Conservation (phyloP, 768 basidiomycete species). For the Mrakia gelida region DNA sequence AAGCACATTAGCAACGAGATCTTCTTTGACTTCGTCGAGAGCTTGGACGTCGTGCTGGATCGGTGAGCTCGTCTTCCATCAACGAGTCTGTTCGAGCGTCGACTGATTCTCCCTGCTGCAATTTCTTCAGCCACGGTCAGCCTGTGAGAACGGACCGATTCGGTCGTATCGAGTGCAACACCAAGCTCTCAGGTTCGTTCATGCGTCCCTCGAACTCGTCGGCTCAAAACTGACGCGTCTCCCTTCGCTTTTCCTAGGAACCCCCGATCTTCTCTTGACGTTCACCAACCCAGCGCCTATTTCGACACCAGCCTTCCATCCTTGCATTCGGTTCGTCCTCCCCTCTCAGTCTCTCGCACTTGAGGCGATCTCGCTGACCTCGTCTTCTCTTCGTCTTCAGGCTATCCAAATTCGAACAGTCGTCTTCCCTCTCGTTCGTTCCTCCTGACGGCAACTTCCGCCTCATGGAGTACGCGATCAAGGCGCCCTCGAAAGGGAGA, state of each 20-base stretch:
- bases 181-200: constrained; percentile 65
- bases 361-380: not conserved
- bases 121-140: constrained; percentile 2
- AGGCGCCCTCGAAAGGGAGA: constrained; percentile 47
- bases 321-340: constrained; percentile 69
- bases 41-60: constrained; percentile 70
- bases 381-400: constrained; percentile 10
- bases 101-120: constrained; percentile 36
- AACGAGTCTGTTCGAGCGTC: too few species aligned
- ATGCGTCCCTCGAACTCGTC: not conserved
- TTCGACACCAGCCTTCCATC: constrained; percentile 80
- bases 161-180: constrained; percentile 73
- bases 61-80: constrained; percentile 51
- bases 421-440: constrained; percentile 77
- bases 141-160: constrained; percentile 58
- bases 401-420: constrained; percentile 70
- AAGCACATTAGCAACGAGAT: constrained; percentile 85
- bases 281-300: constrained; percentile 71
- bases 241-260: constrained; percentile 52
- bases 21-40: constrained; percentile 84
- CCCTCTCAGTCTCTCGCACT: constrained; percentile 3
- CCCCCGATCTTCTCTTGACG: constrained; percentile 76
- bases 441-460: constrained; percentile 88
- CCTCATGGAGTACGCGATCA: constrained; percentile 75
- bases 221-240: constrained; percentile 6